phyloP scores from a whole-genome alignment of 139 green algal species.

The Coccomyxa sp. region DNA sequence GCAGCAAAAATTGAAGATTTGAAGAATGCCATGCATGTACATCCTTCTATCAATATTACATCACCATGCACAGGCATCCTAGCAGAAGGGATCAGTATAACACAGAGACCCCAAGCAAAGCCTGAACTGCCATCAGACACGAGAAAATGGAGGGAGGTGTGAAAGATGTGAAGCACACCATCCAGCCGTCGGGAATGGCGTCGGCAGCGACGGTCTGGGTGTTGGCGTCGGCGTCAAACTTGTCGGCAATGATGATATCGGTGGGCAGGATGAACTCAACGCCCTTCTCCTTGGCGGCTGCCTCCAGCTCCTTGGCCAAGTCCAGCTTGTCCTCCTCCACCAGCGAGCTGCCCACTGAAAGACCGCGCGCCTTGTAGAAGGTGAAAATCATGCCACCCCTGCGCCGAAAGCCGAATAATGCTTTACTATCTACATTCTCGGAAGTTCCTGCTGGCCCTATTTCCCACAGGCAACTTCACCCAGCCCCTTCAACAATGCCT shows the following conservation, averaged over 20 bases:
- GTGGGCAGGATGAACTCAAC: constrained; percentile 94
- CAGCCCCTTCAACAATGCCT: too few species aligned
- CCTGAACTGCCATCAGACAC: not conserved
- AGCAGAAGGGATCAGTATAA: too few species aligned
- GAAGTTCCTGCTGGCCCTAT: too few species aligned
- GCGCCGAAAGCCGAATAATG: not conserved
- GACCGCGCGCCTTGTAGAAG: constrained; percentile 95
- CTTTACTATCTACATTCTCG: too few species aligned
- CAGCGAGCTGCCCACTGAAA: constrained; percentile 81
- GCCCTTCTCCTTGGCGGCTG: constrained; percentile 77
- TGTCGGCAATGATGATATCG: constrained; percentile 94
- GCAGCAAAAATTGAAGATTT: too few species aligned
- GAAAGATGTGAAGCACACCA: constrained; percentile 41
- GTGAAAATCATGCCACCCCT: constrained; percentile 98
- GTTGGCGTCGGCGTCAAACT: constrained; percentile 91
- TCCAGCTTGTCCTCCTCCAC: constrained; percentile 99
- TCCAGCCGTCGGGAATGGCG: constrained; percentile 95
- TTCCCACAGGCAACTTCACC: too few species aligned
- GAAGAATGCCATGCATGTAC: too few species aligned
- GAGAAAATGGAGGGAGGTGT: not conserved
- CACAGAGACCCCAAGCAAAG: too few species aligned
- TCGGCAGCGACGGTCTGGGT: constrained; percentile 67
- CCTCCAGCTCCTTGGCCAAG: constrained; percentile 89
- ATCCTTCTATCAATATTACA: too few species aligned
- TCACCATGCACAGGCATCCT: too few species aligned